Base-by-base conservation (phyloP, 768 basidiomycete species). In the Ramaria sp. region DNA sequence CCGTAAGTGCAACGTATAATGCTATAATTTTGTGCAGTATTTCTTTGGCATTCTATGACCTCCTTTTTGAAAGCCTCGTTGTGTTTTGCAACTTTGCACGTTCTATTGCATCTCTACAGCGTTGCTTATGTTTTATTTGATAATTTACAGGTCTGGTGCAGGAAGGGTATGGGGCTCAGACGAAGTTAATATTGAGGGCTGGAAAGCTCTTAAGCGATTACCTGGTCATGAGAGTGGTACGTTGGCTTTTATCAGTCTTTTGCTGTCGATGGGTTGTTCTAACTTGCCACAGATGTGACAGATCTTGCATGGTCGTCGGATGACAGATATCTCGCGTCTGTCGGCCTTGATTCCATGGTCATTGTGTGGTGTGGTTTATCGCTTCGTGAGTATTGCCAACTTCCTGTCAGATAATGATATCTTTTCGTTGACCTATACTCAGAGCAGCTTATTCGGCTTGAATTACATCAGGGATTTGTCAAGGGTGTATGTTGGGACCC, bases 401-500 rank as follows among this genome's bases (percentile, higher is more conserved):
- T 47, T 20, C 32, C 32, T 3, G 28, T 5, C 25, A 47, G 10
- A 16, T 16, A 47, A 24, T 56, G 28, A 28, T 10, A 39, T 32
- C 38, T 20, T 42, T 42, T 38, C 25, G 39, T 56, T 25, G 42
- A 47, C 25, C n/a, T 5, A 7, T 3, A 50, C 0, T 63, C 32
- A 96, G 94, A 94, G 61, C 83, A 87, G 12, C 66, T 97, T 54
- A 75, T 78, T 37, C 89, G 85, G 66, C 77, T 99, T 5, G 88
- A 89, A 56, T 81, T 81, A 56, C 96, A 98, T 64, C 83, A 90
- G 62, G 95, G 93, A 2, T 97, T 97, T 67, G 94, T 99, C 62
- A 98, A 99, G 69, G 96, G 96, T 56, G 90, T 99, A 48, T 94
- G 91, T 64, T 99, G 95, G 83, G 96, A 99, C 70, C 96, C 96